Conservation (phyloP, 2,329 filamentous ascomycete genomes). For the Paramyrothecium roridum region DNA sequence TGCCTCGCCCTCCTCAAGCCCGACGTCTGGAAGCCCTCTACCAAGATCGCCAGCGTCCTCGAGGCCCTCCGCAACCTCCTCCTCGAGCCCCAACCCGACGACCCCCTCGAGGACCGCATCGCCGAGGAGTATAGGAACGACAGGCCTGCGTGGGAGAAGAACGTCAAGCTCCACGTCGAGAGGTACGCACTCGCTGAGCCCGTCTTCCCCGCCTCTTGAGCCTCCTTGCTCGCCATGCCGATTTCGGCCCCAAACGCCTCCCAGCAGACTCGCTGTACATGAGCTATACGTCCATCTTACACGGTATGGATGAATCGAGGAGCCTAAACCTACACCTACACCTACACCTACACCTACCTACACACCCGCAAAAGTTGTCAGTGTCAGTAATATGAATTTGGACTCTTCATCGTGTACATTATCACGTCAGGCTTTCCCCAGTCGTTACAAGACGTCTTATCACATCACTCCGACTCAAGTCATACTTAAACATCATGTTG, state of each 20-base stretch:
- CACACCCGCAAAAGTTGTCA: no score
- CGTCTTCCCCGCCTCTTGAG: constrained; percentile 26
- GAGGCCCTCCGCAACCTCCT: constrained; percentile 73
- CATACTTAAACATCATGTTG: background rate
- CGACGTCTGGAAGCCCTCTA: constrained; percentile 90
- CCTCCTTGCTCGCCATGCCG: background rate
- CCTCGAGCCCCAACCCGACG: constrained; percentile 79
- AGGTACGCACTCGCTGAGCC: constrained; percentile 60
- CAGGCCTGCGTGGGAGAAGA: constrained; percentile 67
- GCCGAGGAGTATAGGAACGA: constrained; percentile 79
- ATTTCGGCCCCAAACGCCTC: no score
- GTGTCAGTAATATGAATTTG: no score
- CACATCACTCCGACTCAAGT: no score
- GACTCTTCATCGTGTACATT: no score
- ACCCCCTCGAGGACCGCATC: constrained; percentile 82
- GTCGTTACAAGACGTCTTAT: no score
- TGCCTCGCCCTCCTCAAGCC: constrained; percentile 80
- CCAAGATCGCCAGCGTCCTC: constrained; percentile 71
- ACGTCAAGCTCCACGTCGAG: constrained; percentile 69
- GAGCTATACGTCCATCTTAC: no score
- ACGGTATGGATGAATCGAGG: no score
- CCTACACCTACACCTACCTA: no score
- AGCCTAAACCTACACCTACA: no score
- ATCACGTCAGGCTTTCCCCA: no score
- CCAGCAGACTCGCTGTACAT: no score